Evolutionary conservation across 2,329 filamentous ascomycete genomes (phyloP), one percentile per base, ranked within the genome.

Genomic region (Ceratocystis eucalypticola): DNA sequence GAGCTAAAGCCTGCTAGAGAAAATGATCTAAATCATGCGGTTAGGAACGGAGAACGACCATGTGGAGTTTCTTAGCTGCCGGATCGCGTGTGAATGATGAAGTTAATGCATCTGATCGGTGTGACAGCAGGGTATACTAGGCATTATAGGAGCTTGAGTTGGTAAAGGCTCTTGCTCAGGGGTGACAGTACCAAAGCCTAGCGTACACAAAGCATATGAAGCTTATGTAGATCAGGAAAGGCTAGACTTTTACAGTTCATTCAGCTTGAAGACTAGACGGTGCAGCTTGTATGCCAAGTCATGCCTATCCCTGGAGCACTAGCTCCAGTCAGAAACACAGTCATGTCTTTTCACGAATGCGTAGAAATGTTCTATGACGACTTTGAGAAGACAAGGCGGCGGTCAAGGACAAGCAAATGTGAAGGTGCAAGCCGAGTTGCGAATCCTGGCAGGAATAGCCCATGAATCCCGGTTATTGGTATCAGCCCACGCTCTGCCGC

Each of bases 381-480:
- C 61, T 44, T 53, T 63, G 25, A 10, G 50, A 50, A 53, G 12
- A 15, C 20, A 53, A 20, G 12, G 53, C 53, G 22, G 25, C 28
- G 28, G 61, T 37, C 44, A 30, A 50, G 45, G 30, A 15, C 22
- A 46, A 50, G 5, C 44, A 48, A 63, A 25, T 57, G 10, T 28
- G 30, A 28, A 12, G 17, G 10, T 20, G 53, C 22, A 8, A 59
- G 53, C 4, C 53, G 33, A n/a, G 7, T 30, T 59, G 25, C 10
- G n/a, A 25, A 63, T 48, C 22, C 20, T 48, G 44, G 61, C 22
- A 48, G n/a, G 3, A 63, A 63, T 7, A 30, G 8, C 6, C 6
- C 61, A 63, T 25, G 25, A 48, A 63, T 63, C 61, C 61, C 44
- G 61, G 61, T 48, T 63, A 28, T 17, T 48, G 61, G 61, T 63